phyloP scores from a whole-genome alignment of 441 rosid genomes.

The Gossypium lobatum region DNA sequence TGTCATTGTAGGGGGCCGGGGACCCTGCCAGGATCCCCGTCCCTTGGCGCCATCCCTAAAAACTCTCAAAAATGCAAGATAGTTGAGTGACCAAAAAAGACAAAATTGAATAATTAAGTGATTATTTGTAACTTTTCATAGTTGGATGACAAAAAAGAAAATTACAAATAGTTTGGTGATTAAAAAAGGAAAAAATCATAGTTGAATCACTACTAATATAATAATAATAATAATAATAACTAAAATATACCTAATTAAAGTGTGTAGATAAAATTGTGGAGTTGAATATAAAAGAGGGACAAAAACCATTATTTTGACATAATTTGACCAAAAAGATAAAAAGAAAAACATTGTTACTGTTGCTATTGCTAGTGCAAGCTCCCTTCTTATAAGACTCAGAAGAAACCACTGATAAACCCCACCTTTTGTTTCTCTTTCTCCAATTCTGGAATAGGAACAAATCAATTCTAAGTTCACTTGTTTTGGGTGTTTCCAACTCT shows the following conservation, averaged over 20 bases:
- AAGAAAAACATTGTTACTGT: neutral
- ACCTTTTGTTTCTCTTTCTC: neutral
- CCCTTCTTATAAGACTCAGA: slow-evolving; percentile 9
- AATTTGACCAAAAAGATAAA: too few species aligned
- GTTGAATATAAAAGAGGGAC: neutral
- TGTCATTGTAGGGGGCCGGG: too few species aligned
- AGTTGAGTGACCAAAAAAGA: too few species aligned
- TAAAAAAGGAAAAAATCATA: too few species aligned
- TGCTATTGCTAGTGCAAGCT: neutral
- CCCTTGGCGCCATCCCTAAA: too few species aligned
- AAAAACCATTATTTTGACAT: neutral
- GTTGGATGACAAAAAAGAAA: too few species aligned
- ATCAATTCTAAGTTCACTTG: neutral
- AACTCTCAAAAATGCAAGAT: too few species aligned
- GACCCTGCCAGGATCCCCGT: too few species aligned
- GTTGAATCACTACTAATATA: too few species aligned
- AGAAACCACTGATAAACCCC: slow-evolving; percentile 15
- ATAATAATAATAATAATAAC: neutral
- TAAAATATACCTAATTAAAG: neutral
- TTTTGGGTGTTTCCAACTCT: slow-evolving; percentile 5
- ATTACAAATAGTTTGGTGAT: too few species aligned
- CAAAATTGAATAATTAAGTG: too few species aligned
- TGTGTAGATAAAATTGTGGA: neutral
- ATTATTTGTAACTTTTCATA: too few species aligned
- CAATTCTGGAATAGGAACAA: neutral